These are phyloP conservation scores for Tulasnella calospora DNA, from an alignment of 768 basidiomycete species.

Conservation along the genomic window DNA sequence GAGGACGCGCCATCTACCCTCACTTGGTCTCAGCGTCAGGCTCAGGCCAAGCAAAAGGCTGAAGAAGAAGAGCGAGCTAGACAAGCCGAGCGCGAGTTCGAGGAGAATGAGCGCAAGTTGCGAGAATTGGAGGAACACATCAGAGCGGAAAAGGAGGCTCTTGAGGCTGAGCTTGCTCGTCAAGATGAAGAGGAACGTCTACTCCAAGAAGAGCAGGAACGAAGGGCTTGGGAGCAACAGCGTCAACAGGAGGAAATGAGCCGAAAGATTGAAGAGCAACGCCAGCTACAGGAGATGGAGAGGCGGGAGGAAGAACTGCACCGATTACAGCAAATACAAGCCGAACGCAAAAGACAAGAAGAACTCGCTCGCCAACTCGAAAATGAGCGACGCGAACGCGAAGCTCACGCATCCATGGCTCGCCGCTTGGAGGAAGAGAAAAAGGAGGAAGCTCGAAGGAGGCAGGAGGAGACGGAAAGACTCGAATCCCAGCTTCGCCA, in stretches of 20 bases:
- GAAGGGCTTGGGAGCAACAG: not conserved
- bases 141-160: constrained; percentile 7
- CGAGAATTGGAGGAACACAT: constrained; percentile 8
- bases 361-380: constrained; percentile 10
- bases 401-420: not conserved
- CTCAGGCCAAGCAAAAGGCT: not conserved
- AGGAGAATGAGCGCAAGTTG: constrained; percentile 7
- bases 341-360: constrained; percentile 8
- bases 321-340: not conserved
- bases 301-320: not conserved
- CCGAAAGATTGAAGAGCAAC: not conserved
- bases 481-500: not conserved
- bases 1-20: not conserved
- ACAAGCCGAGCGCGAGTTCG: not conserved
- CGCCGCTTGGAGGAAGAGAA: not conserved
- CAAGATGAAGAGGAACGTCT: constrained; percentile 17
- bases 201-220: constrained; percentile 9
- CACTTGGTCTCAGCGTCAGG: constrained; percentile 22
- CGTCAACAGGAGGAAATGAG: not conserved
- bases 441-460: not conserved
- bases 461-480: constrained; percentile 9
- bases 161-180: constrained; percentile 6
- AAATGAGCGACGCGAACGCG: not conserved
- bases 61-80: constrained; percentile 15
- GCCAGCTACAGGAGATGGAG: not conserved